Evolutionary conservation across 2,329 filamentous ascomycete species (phyloP).

Genomic region (Paraconiothyrium brasiliense): DNA sequence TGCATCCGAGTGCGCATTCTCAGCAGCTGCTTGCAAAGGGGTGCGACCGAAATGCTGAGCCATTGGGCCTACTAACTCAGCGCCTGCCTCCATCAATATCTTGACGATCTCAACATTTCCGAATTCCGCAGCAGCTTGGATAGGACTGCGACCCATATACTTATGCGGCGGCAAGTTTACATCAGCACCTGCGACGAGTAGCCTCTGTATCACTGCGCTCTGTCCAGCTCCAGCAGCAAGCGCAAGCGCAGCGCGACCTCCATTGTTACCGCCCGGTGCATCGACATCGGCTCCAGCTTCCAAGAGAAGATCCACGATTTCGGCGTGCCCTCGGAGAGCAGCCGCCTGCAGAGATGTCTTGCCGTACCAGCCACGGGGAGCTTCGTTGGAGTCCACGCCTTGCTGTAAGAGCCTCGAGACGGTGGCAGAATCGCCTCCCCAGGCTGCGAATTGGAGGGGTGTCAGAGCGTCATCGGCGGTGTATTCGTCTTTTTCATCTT

Average conservation of each 20-base stretch:
- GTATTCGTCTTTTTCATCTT: neutral
- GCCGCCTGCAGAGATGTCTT: slow-evolving; percentile 8
- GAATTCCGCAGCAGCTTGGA: slow-evolving; percentile 5
- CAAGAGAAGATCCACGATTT: neutral
- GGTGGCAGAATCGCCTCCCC: neutral
- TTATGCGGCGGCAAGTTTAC: neutral
- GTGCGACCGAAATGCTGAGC: slow-evolving; percentile 8
- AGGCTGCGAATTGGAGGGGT: slow-evolving; percentile 8
- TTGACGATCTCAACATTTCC: neutral
- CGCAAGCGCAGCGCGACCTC: neutral
- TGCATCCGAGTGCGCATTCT: slow-evolving; percentile 7
- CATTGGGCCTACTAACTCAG: slow-evolving; percentile 1
- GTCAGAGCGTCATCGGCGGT: slow-evolving; percentile 6
- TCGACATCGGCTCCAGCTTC: neutral
- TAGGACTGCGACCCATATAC: slow-evolving; percentile 6
- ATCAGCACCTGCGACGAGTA: slow-evolving; percentile 1
- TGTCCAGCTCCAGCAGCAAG: slow-evolving; percentile 1
- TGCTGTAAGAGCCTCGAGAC: neutral
- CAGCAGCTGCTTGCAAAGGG: slow-evolving; percentile 15
- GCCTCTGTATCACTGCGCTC: neutral
- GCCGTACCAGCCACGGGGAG: slow-evolving; percentile 5
- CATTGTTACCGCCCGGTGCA: slow-evolving; percentile 9
- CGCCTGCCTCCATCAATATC: neutral
- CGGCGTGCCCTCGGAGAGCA: neutral
- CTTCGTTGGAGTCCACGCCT: neutral